Conservation (phyloP, 352 stramenopile genomes). For the Phytopythium chamaehyphon region DNA sequence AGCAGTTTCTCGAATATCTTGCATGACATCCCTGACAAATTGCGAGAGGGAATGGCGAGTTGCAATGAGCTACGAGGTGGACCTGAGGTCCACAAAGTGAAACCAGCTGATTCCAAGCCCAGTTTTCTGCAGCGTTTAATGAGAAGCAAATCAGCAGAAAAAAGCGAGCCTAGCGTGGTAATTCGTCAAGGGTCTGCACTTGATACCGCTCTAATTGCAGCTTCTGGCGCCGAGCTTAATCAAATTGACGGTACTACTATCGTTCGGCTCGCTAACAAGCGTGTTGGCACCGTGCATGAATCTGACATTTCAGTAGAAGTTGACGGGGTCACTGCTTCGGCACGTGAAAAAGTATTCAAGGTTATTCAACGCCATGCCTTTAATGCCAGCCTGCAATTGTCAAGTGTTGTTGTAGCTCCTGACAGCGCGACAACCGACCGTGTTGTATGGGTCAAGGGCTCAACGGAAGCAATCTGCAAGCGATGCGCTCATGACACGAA, state of each 20-base stretch:
- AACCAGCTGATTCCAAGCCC: too few species aligned
- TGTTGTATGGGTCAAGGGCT: constrained; percentile 36
- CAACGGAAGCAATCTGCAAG: constrained; percentile 13
- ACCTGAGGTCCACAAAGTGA: too few species aligned
- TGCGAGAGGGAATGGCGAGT: constrained; percentile 2
- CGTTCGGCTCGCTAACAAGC: too few species aligned
- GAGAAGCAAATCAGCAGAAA: background rate
- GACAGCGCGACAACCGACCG: constrained; percentile 3
- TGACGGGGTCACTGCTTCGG: background rate
- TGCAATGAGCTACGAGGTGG: background rate
- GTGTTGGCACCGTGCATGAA: background rate
- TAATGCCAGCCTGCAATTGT: constrained; percentile 31
- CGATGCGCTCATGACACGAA: constrained; percentile 4
- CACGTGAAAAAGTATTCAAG: constrained; percentile 7
- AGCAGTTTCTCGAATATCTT: background rate
- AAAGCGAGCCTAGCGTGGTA: too few species aligned
- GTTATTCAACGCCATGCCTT: constrained; percentile 38
- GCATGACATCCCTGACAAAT: background rate
- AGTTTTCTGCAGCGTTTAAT: too few species aligned
- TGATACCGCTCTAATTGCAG: constrained; percentile 21
- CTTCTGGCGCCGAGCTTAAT: background rate
- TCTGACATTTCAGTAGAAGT: constrained; percentile 1
- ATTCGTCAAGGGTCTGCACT: constrained; percentile 35
- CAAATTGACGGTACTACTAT: background rate
- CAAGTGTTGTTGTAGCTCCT: constrained; percentile 27